Evolutionary conservation across 805 yeast species (phyloP).

Genomic region (Candida xiaguanensis): DNA sequence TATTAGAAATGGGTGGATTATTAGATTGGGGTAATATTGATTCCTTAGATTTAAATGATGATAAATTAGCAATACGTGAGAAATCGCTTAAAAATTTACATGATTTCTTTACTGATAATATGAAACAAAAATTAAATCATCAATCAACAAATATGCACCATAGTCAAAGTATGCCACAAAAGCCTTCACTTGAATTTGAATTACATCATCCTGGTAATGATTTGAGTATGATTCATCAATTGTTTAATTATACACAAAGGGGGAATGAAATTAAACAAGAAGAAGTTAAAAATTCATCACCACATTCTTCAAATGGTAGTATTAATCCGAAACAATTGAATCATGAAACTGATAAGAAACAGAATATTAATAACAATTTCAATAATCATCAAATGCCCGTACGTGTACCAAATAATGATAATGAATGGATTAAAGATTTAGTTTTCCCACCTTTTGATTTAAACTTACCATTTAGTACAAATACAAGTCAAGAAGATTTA

Average conservation of each 20-base stretch:
- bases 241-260: constrained; percentile 7
- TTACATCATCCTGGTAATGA: constrained; percentile 19
- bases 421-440: constrained; percentile 70
- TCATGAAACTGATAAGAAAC: constrained; percentile 1
- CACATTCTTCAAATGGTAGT: constrained; percentile 4
- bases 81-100: constrained; percentile 12
- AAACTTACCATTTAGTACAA: constrained; percentile 30
- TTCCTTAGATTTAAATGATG: constrained; percentile 22
- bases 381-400: constrained; percentile 14
- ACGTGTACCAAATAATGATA: constrained; percentile 16
- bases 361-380: constrained; percentile 3
- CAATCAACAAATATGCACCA: constrained; percentile 4
- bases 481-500: constrained; percentile 7
- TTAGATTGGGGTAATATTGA: constrained; percentile 36
- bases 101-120: constrained; percentile 16
- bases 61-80: constrained; percentile 9
- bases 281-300: neutral
- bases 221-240: constrained; percentile 10
- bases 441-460: constrained; percentile 63
- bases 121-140: constrained; percentile 2
- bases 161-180: constrained; percentile 6
- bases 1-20: constrained; percentile 10
- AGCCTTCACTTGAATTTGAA: constrained; percentile 22
- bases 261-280: neutral
- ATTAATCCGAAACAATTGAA: constrained; percentile 7